Conservation (phyloP, 495 filamentous ascomycete species). For the Tirmania nivea region DNA sequence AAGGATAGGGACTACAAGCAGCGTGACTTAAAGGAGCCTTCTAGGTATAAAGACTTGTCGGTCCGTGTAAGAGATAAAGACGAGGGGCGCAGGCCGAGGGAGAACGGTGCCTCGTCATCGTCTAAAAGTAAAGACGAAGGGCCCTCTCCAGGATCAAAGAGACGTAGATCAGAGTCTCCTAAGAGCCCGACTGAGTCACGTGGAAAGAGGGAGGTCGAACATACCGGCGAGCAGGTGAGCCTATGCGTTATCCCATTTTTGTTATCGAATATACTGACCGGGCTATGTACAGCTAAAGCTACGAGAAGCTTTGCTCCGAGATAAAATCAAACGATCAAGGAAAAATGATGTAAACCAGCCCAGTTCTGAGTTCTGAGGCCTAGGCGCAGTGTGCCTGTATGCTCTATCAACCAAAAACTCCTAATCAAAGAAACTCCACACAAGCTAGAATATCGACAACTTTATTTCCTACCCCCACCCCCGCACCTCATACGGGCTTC, state of each 20-base stretch:
- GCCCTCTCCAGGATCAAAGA: not conserved
- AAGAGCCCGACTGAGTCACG: not conserved
- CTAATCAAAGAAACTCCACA: too few species aligned
- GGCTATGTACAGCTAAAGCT: conserved; percentile 21
- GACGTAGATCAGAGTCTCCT: not conserved
- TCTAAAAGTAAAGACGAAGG: not conserved
- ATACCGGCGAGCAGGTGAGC: not conserved
- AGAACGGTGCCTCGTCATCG: conserved; percentile 26
- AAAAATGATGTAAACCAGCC: conserved; percentile 3
- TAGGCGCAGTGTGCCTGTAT: too few species aligned
- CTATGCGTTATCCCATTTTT: not conserved
- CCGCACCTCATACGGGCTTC: too few species aligned
- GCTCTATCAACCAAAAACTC: too few species aligned
- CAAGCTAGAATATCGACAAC: too few species aligned
- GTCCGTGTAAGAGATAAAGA: not conserved
- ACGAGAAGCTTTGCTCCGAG: conserved; percentile 42
- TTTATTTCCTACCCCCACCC: too few species aligned
- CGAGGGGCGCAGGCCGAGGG: not conserved
- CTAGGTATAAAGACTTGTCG: not conserved
- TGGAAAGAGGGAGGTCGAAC: not conserved
- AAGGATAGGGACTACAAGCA: conserved; percentile 21
- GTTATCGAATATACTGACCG: not conserved
- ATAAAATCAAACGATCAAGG: conserved; percentile 33
- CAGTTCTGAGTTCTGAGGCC: too few species aligned
- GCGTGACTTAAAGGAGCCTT: conserved; percentile 17